Conservation (phyloP, 129 eudicot genomes). For the Arctium minus region DNA sequence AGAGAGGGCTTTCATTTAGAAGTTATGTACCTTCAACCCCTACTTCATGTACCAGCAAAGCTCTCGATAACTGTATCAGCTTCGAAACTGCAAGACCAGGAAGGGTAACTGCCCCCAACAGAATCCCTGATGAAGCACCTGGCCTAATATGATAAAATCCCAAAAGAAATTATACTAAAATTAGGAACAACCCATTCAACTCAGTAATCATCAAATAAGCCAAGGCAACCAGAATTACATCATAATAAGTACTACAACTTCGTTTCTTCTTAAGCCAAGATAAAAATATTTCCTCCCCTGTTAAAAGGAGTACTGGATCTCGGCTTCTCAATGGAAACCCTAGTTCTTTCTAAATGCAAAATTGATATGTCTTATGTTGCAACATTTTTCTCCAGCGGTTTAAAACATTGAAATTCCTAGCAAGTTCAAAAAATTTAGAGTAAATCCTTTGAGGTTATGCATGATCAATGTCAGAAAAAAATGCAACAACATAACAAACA, state of each 20-base stretch:
- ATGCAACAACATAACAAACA: background rate
- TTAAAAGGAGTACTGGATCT: background rate
- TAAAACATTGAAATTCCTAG: background rate
- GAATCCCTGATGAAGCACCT: slow-evolving; percentile 86
- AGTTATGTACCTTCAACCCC: slow-evolving; percentile 45
- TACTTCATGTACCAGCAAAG: slow-evolving; percentile 32
- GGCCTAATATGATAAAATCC: slow-evolving; percentile 45
- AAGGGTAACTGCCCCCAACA: slow-evolving; percentile 77
- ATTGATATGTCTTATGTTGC: background rate
- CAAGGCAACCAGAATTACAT: background rate
- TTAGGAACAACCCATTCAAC: background rate
- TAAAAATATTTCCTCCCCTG: background rate
- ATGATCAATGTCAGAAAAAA: background rate
- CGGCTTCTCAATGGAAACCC: background rate
- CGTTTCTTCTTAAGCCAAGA: background rate
- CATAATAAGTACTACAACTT: background rate
- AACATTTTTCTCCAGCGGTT: background rate
- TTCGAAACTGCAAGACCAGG: slow-evolving; percentile 71
- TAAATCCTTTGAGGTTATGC: slow-evolving; percentile 1
- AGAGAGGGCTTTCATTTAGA: background rate
- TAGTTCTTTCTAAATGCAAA: background rate
- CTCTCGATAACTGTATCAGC: slow-evolving; percentile 65
- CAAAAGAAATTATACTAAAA: background rate
- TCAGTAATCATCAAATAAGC: background rate
- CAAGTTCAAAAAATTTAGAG: background rate